A percentile compares a stretch with the other conserved stretches of the same genome.
phyloP scores from a whole-genome alignment of 805 yeast genomes.

The Scheffersomyces stipitis region DNA sequence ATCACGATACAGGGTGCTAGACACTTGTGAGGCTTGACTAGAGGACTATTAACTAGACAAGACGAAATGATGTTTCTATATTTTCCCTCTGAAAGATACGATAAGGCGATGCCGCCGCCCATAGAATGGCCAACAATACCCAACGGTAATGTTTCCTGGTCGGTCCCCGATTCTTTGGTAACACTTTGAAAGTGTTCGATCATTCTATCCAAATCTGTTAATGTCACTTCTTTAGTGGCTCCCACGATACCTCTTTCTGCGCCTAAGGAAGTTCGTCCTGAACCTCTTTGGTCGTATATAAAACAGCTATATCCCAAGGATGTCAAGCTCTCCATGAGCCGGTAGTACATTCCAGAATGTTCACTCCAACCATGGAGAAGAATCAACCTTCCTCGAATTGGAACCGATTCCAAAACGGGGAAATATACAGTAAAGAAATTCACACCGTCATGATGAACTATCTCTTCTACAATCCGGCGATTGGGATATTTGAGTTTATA shows the following conservation, averaged over 20 bases:
- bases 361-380: conserved; percentile 15
- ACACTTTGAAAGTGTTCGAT: conserved; percentile 4
- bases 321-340: conserved; percentile 8
- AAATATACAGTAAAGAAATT: conserved; percentile 10
- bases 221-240: background rate
- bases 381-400: conserved; percentile 6
- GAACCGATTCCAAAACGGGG: conserved; percentile 2
- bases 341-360: conserved; percentile 7
- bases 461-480: background rate
- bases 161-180: background rate
- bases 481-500: background rate
- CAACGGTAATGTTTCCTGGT: background rate
- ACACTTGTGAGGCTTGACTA: conserved; percentile 1
- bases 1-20: too few species aligned
- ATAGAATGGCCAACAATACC: conserved; percentile 11
- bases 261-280: conserved; percentile 11
- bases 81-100: conserved; percentile 7
- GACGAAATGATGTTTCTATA: conserved; percentile 2
- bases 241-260: conserved; percentile 9
- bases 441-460: conserved; percentile 6
- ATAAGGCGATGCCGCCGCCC: conserved; percentile 12
- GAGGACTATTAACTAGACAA: conserved; percentile 7
- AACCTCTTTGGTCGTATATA: conserved; percentile 11
- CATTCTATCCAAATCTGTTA: conserved; percentile 9
- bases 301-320: conserved; percentile 11